Percentiles rank a stretch among this genome's conserved stretches.
Conservation (phyloP, 73 alveolate species). For the Paramecium octaurelia region DNA sequence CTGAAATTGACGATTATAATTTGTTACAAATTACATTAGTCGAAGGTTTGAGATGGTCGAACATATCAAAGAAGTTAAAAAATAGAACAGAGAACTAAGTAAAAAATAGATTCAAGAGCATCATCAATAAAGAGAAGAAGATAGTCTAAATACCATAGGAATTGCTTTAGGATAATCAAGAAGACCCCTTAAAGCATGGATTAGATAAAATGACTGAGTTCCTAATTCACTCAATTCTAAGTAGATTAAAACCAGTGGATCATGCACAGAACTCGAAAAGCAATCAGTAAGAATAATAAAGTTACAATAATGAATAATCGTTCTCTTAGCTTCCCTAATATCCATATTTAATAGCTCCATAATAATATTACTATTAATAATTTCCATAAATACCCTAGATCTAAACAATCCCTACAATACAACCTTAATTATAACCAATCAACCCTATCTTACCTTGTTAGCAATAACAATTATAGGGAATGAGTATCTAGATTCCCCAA, state of each 20-base stretch:
- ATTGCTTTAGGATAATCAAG: background rate
- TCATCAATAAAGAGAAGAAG: slow-evolving; percentile 53
- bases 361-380: background rate
- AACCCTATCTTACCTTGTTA: background rate
- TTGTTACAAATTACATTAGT: background rate
- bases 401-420: background rate
- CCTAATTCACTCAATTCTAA: background rate
- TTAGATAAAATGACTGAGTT: background rate
- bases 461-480: background rate
- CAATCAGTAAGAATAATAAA: background rate
- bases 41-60: slow-evolving; percentile 56
- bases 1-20: background rate
- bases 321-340: background rate
- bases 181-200: background rate
- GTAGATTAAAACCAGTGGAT: slow-evolving; percentile 3
- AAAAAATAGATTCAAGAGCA: slow-evolving; percentile 55
- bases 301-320: background rate
- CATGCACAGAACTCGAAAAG: background rate
- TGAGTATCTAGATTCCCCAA: background rate
- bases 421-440: background rate
- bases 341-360: background rate
- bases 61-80: slow-evolving; percentile 47
- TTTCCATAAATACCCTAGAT: background rate
- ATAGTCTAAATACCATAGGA: background rate
- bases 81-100: slow-evolving; percentile 61